These are phyloP conservation scores for Naganishia vishniacii DNA, from an alignment of 768 basidiomycete species.

Conservation along the genomic window DNA sequence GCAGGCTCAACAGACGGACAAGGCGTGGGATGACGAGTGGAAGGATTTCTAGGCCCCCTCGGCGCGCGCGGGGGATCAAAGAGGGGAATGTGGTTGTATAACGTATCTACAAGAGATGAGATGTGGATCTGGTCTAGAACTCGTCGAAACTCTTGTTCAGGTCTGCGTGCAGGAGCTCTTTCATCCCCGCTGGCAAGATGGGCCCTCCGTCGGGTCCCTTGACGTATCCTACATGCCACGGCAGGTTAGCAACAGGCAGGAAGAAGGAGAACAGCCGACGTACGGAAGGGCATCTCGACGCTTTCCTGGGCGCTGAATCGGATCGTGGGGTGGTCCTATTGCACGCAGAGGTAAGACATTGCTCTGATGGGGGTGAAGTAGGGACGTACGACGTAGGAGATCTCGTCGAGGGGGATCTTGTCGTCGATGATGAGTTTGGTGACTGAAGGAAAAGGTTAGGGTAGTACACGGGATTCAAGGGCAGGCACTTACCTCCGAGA, in stretches of 20 bases:
- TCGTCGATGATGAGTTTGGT: conserved; percentile 76
- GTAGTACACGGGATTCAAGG: not conserved
- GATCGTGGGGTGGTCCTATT: conserved; percentile 83
- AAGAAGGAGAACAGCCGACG: conserved; percentile 44
- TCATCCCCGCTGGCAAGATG: conserved; percentile 82
- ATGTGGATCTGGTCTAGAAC: conserved; percentile 13
- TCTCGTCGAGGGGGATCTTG: conserved; percentile 62
- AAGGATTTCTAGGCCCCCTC: conserved; percentile 29
- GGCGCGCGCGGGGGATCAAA: too few species aligned
- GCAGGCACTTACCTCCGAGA: not conserved
- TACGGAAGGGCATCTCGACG: conserved; percentile 97
- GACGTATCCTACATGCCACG: not conserved
- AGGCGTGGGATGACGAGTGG: conserved; percentile 46
- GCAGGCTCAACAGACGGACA: conserved; percentile 26
- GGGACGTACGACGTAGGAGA: conserved; percentile 49
- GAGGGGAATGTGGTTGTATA: too few species aligned
- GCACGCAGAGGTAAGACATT: not conserved
- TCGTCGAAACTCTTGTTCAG: conserved; percentile 74
- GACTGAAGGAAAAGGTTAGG: conserved; percentile 68
- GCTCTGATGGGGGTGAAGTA: not conserved
- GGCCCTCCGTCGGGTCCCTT: conserved; percentile 55
- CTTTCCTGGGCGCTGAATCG: conserved; percentile 77
- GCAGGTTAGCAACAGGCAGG: not conserved
- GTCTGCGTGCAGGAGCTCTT: conserved; percentile 73
- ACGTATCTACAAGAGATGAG: not conserved